phyloP scores from a whole-genome alignment of 768 basidiomycete genomes.

The Mycena albidolilacea region DNA sequence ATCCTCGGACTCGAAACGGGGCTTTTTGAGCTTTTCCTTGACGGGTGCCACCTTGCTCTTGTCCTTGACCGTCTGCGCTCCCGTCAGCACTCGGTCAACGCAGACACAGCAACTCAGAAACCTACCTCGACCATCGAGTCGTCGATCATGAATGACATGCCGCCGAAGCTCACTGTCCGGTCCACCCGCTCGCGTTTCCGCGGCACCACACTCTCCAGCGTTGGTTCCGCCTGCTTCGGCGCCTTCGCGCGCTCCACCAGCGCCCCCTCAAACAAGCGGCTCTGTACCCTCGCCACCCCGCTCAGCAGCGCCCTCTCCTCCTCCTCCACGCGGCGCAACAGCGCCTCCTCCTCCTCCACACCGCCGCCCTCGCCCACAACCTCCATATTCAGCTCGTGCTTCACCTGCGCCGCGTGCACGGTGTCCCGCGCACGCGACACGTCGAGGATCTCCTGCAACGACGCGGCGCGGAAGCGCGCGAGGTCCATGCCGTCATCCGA shows the following conservation, averaged over 20 bases:
- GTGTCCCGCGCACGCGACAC: constrained; percentile 61
- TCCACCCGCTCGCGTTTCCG: constrained; percentile 61
- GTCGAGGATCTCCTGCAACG: constrained; percentile 60
- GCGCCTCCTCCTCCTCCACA: constrained; percentile 37
- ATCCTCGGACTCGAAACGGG: constrained; percentile 67
- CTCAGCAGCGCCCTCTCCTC: constrained; percentile 66
- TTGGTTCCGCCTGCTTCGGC: constrained; percentile 58
- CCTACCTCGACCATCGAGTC: constrained; percentile 37
- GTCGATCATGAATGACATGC: constrained; percentile 49
- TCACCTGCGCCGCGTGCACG: constrained; percentile 61
- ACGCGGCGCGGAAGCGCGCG: constrained; percentile 59
- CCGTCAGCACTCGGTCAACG: constrained; percentile 15
- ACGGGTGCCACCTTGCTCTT: constrained; percentile 11
- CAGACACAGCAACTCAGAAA: constrained; percentile 5
- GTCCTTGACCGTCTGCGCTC: constrained; percentile 32
- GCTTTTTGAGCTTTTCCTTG: constrained; percentile 54
- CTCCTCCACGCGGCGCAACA: constrained; percentile 63
- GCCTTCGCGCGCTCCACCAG: constrained; percentile 52
- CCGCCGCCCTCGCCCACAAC: constrained; percentile 31
- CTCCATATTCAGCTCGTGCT: constrained; percentile 53
- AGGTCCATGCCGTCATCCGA: constrained; percentile 57
- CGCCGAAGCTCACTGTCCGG: constrained; percentile 53
- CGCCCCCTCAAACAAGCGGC: constrained; percentile 71
- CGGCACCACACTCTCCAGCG: constrained; percentile 54
- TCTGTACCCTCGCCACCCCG: constrained; percentile 72